Base-by-base conservation (phyloP, 2,329 filamentous ascomycete genomes). In the Colletotrichum musicola region DNA sequence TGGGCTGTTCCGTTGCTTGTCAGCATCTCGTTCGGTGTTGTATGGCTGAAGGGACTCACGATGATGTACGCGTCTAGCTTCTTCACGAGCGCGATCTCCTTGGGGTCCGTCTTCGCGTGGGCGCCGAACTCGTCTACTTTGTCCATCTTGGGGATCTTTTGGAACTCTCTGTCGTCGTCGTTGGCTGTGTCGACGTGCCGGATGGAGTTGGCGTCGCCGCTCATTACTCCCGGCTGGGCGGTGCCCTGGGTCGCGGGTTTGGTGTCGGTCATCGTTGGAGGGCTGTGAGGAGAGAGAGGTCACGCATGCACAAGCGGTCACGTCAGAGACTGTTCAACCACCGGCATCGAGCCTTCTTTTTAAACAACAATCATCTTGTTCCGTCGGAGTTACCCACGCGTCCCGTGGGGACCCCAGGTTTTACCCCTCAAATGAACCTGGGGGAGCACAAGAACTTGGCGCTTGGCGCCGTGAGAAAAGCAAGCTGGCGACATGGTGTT, bases 1-100 rank as follows among this genome's bases (percentile, higher is more conserved):
- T 80, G 0, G 78, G 78, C 73, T 78, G 2, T 25, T 14, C 16
- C 18, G 2, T 13, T 1, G 5, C 12, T 46, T 16, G 53, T 25
- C 49, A 13, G 42, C n/a, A 18, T 14, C 46, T 14, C 6, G 22
- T 46, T 54, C 30, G 3, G 10, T 40, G 38, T 7, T 40, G 38
- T 40, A 40, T 4, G 38, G 22, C 30, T 1, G 3, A 14, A 12
- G 9, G 4, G 5, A 53, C 72, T 62, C 66, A 75, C 74, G 73
- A 81, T 79, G 50, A 82, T 81, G 72, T 76, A 78, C 50, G 73
- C 50, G 71, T 81, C 80, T 1, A 82, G 73, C 71, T 81, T 81
- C 64, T 74, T 76, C 35, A 82, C 79, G n/a, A 81, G 74, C 4
- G 75, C 76, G 67, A 81, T 81, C 63, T 81, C 79, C 20, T 71